A percentile compares a stretch with the other conserved stretches of the same genome.
Conservation (phyloP, 2,329 filamentous ascomycete species). For the Fusarium illudens region DNA sequence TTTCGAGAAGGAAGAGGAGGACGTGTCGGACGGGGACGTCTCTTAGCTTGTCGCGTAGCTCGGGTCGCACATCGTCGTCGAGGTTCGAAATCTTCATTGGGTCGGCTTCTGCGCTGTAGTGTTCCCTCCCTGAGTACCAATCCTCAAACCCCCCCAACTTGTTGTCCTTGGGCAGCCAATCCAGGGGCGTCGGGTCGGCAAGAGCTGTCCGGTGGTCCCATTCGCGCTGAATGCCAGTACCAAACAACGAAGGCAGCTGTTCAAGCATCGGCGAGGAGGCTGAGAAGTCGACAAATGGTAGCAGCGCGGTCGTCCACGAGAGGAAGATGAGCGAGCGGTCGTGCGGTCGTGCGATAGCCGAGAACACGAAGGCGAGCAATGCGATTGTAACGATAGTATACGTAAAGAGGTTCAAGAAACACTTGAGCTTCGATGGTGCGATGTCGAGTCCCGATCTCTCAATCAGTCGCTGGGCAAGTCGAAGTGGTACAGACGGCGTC, state of each 20-base stretch:
- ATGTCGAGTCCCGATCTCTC: neutral
- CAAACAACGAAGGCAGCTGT: conserved; percentile 34
- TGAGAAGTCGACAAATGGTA: conserved; percentile 48
- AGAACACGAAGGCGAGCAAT: conserved; percentile 33
- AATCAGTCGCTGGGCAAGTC: neutral
- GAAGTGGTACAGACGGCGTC: neutral
- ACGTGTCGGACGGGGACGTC: conserved; percentile 52
- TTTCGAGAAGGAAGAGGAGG: conserved; percentile 54
- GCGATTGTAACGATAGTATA: neutral
- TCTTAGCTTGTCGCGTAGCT: conserved; percentile 37
- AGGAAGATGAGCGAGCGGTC: conserved; percentile 47
- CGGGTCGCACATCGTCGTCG: conserved; percentile 42
- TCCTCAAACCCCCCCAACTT: conserved; percentile 41
- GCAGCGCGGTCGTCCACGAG: conserved; percentile 46
- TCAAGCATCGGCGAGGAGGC: conserved; percentile 40
- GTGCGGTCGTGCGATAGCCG: conserved; percentile 38
- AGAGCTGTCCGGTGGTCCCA: conserved; percentile 46
- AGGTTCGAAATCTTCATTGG: conserved; percentile 53
- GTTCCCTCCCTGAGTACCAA: conserved; percentile 39
- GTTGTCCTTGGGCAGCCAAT: conserved; percentile 42
- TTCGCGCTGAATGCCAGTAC: conserved; percentile 29
- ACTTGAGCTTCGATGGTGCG: neutral
- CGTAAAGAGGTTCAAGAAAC: neutral
- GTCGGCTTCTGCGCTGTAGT: conserved; percentile 50
- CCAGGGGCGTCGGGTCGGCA: conserved; percentile 19